phyloP scores from a whole-genome alignment of 1,139 yeast species.

The Suhomyces choctaworum region DNA sequence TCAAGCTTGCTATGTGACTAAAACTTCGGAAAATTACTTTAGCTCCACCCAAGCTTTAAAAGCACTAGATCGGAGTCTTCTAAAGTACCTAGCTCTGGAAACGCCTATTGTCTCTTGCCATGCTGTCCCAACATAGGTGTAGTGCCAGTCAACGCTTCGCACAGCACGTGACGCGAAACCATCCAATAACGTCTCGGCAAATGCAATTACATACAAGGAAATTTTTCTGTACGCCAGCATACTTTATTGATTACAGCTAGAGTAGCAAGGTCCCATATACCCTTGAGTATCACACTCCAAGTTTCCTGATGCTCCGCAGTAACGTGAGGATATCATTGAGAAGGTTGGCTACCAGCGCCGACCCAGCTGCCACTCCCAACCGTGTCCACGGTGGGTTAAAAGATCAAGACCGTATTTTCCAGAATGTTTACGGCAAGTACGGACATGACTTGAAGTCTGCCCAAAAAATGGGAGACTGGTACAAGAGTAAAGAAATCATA shows the following conservation, averaged over 20 bases:
- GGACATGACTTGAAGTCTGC: slow-evolving; percentile 76
- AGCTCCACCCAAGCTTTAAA: too few relatives aligned
- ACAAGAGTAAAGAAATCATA: slow-evolving; percentile 81
- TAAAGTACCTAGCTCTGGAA: too few relatives aligned
- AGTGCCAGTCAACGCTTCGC: neutral
- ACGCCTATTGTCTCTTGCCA: too few relatives aligned
- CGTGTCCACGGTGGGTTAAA: slow-evolving; percentile 71
- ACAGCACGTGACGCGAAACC: slow-evolving; percentile 7
- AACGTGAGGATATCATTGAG: slow-evolving; percentile 21
- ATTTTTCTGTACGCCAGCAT: slow-evolving; percentile 12
- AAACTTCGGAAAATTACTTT: too few relatives aligned
- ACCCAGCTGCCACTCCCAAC: slow-evolving; percentile 52
- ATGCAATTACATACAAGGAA: slow-evolving; percentile 17
- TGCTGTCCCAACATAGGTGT: neutral
- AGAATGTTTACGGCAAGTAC: slow-evolving; percentile 72
- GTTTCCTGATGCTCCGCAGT: slow-evolving; percentile 19
- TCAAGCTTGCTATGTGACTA: too few relatives aligned
- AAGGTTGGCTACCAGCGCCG: slow-evolving; percentile 47
- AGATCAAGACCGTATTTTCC: slow-evolving; percentile 85
- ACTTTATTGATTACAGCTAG: slow-evolving; percentile 6
- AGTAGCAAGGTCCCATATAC: slow-evolving; percentile 1
- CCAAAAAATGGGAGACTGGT: slow-evolving; percentile 83
- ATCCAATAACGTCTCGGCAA: slow-evolving; percentile 21
- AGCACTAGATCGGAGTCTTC: too few relatives aligned
- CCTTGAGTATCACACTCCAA: slow-evolving; percentile 2